A percentile compares a stretch with the other conserved stretches of the same genome.
Conservation (phyloP, 1,139 yeast species). For the Pichia sp. region DNA sequence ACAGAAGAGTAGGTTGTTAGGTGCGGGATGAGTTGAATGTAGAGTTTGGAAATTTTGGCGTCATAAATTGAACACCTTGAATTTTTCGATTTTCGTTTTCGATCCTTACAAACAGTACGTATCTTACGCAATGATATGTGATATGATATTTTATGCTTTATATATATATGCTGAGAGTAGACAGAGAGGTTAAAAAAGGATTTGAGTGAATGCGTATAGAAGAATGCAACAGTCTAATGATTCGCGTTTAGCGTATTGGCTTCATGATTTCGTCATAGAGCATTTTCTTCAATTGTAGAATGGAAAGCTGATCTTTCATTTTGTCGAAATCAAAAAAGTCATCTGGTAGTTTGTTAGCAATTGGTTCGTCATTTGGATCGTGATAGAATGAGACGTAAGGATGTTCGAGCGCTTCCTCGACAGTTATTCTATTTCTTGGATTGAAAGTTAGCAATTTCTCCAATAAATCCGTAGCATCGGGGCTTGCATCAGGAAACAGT, state of each 20-base stretch:
- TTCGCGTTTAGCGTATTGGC: slow-evolving; percentile 23
- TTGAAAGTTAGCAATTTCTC: slow-evolving; percentile 54
- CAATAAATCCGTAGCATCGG: slow-evolving; percentile 55
- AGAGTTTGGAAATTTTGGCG: background rate
- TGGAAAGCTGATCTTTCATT: slow-evolving; percentile 41
- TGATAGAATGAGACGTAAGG: slow-evolving; percentile 61
- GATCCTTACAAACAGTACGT: too few relatives aligned
- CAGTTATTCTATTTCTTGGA: slow-evolving; percentile 58
- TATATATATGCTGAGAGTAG: background rate
- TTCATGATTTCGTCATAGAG: slow-evolving; percentile 50
- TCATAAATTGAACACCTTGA: too few relatives aligned
- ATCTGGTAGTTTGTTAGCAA: slow-evolving; percentile 46
- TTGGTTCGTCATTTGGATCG: slow-evolving; percentile 69
- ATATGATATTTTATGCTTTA: background rate
- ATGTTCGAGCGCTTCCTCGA: slow-evolving; percentile 57
- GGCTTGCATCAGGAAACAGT: slow-evolving; percentile 42
- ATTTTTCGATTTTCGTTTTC: too few relatives aligned
- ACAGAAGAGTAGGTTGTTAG: background rate
- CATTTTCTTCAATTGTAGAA: slow-evolving; percentile 43
- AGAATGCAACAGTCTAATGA: too few relatives aligned
- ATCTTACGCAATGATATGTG: too few relatives aligned
- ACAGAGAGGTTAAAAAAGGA: background rate
- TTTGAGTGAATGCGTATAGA: background rate
- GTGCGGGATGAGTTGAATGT: background rate
- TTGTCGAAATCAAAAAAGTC: slow-evolving; percentile 61